phyloP scores from a whole-genome alignment of 148 eudicot genomes.

The Silene latifolia region DNA sequence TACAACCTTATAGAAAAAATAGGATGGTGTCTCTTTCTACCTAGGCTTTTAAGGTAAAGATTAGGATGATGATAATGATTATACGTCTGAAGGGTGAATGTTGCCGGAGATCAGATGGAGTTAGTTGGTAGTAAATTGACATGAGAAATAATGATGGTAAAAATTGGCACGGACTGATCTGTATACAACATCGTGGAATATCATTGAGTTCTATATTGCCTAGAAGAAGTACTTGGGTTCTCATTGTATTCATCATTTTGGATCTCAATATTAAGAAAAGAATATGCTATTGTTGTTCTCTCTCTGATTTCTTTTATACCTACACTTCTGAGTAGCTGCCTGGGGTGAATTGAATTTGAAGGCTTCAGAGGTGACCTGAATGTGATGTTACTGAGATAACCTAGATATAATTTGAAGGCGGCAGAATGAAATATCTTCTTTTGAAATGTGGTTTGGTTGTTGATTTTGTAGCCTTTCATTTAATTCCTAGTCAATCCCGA shows the following conservation, averaged over 20 bases:
- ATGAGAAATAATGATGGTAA: not conserved
- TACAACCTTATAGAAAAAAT: not conserved
- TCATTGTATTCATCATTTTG: too few relatives aligned
- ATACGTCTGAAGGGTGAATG: not conserved
- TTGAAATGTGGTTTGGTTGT: not conserved
- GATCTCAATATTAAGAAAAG: too few relatives aligned
- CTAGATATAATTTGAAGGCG: not conserved
- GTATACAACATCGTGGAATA: too few relatives aligned
- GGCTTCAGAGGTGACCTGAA: not conserved
- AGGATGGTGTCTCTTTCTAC: not conserved
- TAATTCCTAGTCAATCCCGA: too few relatives aligned
- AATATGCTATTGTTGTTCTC: too few relatives aligned
- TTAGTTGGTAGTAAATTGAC: too few relatives aligned
- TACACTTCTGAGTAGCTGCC: too few relatives aligned
- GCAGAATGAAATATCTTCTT: not conserved
- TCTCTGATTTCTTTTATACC: too few relatives aligned
- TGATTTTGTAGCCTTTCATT: not conserved
- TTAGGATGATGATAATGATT: not conserved
- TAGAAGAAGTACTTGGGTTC: not conserved
- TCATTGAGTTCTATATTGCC: not conserved
- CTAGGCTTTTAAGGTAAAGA: not conserved
- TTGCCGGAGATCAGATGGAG: not conserved
- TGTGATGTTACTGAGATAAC: not conserved
- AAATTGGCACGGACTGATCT: too few relatives aligned
- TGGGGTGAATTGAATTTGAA: too few relatives aligned